Evolutionary conservation across 1,284 basidiomycete genomes (phyloP).

Genomic region (Moesziomyces sp.): DNA sequence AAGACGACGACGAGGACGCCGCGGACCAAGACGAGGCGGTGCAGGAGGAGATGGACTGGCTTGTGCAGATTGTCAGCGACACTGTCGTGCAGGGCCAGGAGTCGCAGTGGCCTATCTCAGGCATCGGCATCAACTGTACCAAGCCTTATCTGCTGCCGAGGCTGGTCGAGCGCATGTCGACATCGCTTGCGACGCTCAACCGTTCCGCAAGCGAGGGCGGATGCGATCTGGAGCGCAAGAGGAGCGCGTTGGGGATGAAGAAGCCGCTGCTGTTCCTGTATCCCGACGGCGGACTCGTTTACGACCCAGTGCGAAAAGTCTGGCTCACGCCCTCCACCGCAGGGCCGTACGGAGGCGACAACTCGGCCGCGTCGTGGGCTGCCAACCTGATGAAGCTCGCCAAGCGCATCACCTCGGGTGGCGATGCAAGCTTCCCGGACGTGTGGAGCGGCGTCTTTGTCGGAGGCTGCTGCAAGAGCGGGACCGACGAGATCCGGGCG

Average conservation of each 20-base stretch:
- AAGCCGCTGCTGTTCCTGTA: slow-evolving; percentile 60
- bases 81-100: slow-evolving; percentile 35
- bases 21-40: slow-evolving; percentile 20
- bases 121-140: slow-evolving; percentile 63
- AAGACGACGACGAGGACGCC: slow-evolving; percentile 25
- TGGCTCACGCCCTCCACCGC: slow-evolving; percentile 42
- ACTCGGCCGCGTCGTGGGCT: slow-evolving; percentile 43
- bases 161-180: slow-evolving; percentile 46
- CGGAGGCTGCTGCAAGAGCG: slow-evolving; percentile 59
- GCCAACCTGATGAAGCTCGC: slow-evolving; percentile 44
- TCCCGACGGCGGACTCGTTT: slow-evolving; percentile 61
- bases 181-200: slow-evolving; percentile 31
- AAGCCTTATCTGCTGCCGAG: slow-evolving; percentile 50
- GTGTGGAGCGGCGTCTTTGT: slow-evolving; percentile 54
- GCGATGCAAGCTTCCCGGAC: slow-evolving; percentile 7
- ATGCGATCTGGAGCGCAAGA: slow-evolving; percentile 14
- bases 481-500: slow-evolving; percentile 48
- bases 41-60: slow-evolving; percentile 47
- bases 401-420: slow-evolving; percentile 15
- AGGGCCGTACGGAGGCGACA: slow-evolving; percentile 13
- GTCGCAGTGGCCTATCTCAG: slow-evolving; percentile 44
- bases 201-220: slow-evolving; percentile 15
- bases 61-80: slow-evolving; percentile 37
- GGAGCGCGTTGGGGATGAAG: slow-evolving; percentile 10
- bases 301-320: slow-evolving; percentile 50